Conservation (phyloP, 2,329 filamentous ascomycete genomes). For the Colletotrichum abscissum region DNA sequence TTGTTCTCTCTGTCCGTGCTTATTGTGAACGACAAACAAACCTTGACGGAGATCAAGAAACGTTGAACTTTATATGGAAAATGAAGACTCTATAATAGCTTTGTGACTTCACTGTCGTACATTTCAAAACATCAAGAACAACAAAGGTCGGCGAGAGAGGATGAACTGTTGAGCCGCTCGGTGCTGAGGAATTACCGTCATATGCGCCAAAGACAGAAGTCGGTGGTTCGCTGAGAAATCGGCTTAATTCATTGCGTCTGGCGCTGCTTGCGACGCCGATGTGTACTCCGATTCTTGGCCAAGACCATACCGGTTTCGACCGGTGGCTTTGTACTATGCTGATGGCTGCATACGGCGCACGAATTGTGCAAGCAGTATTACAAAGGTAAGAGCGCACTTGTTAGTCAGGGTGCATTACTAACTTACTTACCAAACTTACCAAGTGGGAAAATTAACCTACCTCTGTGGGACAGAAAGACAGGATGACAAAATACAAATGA, state of each 20-base stretch:
- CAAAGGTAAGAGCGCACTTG: too few species aligned
- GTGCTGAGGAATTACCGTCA: slow-evolving; percentile 16
- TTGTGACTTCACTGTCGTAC: neutral
- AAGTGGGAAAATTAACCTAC: neutral
- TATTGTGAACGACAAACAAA: neutral
- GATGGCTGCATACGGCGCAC: neutral
- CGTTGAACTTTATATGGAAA: neutral
- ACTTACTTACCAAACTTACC: too few species aligned
- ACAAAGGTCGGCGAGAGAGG: neutral
- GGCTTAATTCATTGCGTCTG: neutral
- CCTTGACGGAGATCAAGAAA: neutral
- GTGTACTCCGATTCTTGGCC: neutral
- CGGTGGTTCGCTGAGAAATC: slow-evolving; percentile 6
- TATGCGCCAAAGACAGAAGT: neutral
- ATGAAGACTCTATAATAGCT: neutral
- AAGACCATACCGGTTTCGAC: neutral
- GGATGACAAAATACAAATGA: neutral
- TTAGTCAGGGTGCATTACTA: neutral
- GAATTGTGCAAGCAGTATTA: neutral
- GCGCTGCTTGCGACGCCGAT: neutral
- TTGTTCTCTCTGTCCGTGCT: neutral
- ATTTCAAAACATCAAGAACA: neutral
- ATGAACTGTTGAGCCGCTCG: slow-evolving; percentile 13
- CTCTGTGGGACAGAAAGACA: neutral
- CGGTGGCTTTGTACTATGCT: neutral